Evolutionary conservation across 2,329 filamentous ascomycete genomes (phyloP).

Genomic region (Aspergillus tubingensis): DNA sequence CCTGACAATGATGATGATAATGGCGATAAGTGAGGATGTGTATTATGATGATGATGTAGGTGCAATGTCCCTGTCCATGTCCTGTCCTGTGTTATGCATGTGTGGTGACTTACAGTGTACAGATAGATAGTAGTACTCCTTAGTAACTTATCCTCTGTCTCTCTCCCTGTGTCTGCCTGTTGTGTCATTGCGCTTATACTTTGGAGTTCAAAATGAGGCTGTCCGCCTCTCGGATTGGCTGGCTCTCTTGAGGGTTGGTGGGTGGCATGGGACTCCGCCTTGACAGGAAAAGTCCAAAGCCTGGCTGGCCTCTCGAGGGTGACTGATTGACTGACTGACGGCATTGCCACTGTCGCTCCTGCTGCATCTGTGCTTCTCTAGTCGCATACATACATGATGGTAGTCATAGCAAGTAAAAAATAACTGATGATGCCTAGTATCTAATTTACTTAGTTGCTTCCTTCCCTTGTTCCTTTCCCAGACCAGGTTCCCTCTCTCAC

Average conservation of each 20-base stretch:
- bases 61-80: background rate
- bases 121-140: too few relatives aligned
- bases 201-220: slow-evolving; percentile 11
- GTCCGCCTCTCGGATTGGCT: background rate
- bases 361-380: background rate
- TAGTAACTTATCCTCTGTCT: background rate
- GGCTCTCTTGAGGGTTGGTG: background rate
- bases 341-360: background rate
- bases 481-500: background rate
- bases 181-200: slow-evolving; percentile 5
- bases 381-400: too few relatives aligned
- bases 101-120: slow-evolving; percentile 3
- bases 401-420: too few relatives aligned
- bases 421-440: too few relatives aligned
- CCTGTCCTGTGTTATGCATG: background rate
- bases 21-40: too few relatives aligned
- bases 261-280: background rate
- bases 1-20: background rate
- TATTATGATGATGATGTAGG: background rate
- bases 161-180: background rate
- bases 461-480: too few relatives aligned
- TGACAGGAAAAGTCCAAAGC: too few relatives aligned
- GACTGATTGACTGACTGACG: background rate
- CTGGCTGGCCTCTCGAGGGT: background rate
- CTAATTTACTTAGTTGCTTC: too few relatives aligned